Percentiles rank a stretch among this genome's conserved stretches.
These are phyloP conservation scores for Globisporangium irregulare DNA, from an alignment of 352 stramenopile species.

Conservation along the genomic window DNA sequence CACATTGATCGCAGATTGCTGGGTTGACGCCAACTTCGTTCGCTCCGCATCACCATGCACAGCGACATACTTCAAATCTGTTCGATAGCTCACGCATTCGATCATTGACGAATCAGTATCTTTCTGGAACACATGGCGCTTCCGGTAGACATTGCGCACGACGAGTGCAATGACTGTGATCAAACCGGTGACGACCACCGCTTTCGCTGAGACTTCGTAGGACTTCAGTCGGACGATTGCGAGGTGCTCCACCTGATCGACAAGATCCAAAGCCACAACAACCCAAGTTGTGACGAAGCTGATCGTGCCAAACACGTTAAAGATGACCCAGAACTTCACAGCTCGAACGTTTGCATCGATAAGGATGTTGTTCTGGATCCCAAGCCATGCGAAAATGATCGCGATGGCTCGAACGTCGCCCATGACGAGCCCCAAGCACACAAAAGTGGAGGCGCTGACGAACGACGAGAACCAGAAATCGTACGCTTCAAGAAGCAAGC, in stretches of 20 bases:
- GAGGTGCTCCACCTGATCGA: constrained; percentile 6
- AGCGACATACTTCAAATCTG: constrained; percentile 10
- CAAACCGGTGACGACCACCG: constrained; percentile 10
- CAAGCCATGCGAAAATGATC: constrained; percentile 7
- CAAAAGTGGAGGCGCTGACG: constrained; percentile 7
- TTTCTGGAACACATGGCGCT: not conserved
- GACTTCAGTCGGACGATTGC: not conserved
- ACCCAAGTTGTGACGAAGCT: constrained; percentile 3
- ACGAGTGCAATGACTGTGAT: constrained; percentile 15
- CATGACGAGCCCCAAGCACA: not conserved
- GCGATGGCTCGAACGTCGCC: constrained; percentile 7
- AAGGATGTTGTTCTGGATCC: constrained; percentile 16
- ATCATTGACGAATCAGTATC: not conserved
- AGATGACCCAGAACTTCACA: constrained; percentile 14
- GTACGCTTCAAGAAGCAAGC: constrained; percentile 10
- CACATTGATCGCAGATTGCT: not conserved
- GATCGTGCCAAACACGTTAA: constrained; percentile 1
- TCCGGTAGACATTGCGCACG: constrained; percentile 17
- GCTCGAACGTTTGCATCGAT: constrained; percentile 17
- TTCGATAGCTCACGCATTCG: constrained; percentile 14
- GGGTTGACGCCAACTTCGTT: no score
- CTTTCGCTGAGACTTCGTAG: constrained; percentile 11
- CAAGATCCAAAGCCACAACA: not conserved
- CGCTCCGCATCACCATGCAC: not conserved
- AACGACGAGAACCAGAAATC: constrained; percentile 17